Evolutionary conservation across 2,329 filamentous ascomycete species (phyloP).

Genomic region (Pseudogymnoascus sp.): DNA sequence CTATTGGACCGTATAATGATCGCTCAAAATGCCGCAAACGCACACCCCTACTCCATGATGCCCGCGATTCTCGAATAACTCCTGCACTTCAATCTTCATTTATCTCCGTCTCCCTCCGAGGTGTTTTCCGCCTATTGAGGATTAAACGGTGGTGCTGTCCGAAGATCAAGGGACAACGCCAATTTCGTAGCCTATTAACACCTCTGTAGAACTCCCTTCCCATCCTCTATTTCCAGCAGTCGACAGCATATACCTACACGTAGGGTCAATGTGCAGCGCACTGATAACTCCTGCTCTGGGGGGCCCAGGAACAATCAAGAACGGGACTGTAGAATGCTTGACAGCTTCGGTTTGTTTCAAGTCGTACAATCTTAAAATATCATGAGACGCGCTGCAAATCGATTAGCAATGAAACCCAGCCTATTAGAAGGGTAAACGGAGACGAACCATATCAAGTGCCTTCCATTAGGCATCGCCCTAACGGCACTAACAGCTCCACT

Average conservation of each 20-base stretch:
- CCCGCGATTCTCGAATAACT: neutral
- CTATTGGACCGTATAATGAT: neutral
- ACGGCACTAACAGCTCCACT: slow-evolving; percentile 86
- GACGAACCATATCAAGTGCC: slow-evolving; percentile 76
- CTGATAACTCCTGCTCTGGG: slow-evolving; percentile 79
- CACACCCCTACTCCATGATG: neutral
- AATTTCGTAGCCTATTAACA: slow-evolving; percentile 92
- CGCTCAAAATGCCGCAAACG: neutral
- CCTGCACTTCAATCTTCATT: neutral
- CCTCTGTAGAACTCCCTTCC: slow-evolving; percentile 87
- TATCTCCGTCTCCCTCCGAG: neutral
- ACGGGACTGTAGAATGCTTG: slow-evolving; percentile 77
- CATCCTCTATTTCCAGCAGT: slow-evolving; percentile 89
- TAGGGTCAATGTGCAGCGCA: slow-evolving; percentile 77
- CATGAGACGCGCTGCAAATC: slow-evolving; percentile 72
- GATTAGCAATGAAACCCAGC: slow-evolving; percentile 9
- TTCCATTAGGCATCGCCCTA: slow-evolving; percentile 82
- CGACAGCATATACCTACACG: slow-evolving; percentile 84
- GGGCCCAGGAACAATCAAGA: slow-evolving; percentile 89
- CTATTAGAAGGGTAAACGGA: neutral
- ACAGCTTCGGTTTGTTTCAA: slow-evolving; percentile 56
- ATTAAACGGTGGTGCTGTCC: neutral
- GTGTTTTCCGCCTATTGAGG: neutral
- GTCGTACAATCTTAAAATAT: slow-evolving; percentile 91
- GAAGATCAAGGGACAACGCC: slow-evolving; percentile 13